Evolutionary conservation across 352 stramenopile genomes (phyloP).

Genomic region (Poterioochromonas sp.): DNA sequence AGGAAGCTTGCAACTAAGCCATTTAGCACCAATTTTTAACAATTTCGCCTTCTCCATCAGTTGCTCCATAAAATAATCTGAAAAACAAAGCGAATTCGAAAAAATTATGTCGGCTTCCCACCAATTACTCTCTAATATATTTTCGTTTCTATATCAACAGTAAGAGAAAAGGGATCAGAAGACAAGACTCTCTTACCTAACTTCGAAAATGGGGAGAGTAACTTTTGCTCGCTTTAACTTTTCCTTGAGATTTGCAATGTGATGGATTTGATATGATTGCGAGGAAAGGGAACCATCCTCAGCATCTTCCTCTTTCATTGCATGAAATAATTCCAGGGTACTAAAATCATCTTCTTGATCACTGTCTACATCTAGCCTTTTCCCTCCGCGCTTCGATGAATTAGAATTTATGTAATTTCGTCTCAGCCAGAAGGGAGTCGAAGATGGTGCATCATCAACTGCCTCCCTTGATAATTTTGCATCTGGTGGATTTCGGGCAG

Average conservation of each 20-base stretch:
- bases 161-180: neutral
- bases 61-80: neutral
- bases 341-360: too few species aligned
- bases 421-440: neutral
- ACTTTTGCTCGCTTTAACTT: neutral
- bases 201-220: neutral
- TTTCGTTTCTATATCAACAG: neutral
- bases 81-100: neutral
- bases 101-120: conserved; percentile 2
- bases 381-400: too few species aligned
- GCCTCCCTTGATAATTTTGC: neutral
- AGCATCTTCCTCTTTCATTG: neutral
- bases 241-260: neutral
- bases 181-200: neutral
- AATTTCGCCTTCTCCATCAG: neutral
- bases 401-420: too few species aligned
- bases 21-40: conserved; percentile 1
- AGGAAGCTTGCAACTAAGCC: neutral
- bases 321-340: too few species aligned
- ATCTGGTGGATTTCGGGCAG: neutral
- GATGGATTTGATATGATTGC: neutral
- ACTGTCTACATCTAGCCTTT: too few species aligned
- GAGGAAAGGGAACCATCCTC: neutral
- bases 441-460: neutral
- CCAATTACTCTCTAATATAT: neutral